Evolutionary conservation across 805 yeast genomes (phyloP).

Genomic region (Kregervanrija pseudodelftensis): DNA sequence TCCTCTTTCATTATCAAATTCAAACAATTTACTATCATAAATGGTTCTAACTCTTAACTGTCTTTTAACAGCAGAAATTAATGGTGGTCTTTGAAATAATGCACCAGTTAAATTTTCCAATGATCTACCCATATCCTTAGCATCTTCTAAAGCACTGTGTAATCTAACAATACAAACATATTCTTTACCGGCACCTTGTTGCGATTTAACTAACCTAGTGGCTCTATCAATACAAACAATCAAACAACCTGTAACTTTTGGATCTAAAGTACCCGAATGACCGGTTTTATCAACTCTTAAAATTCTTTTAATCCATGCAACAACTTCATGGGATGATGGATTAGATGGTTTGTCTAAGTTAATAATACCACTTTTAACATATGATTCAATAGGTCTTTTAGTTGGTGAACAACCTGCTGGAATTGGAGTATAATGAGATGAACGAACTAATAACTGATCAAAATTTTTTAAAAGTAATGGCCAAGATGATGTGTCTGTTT

Average conservation of each 20-base stretch:
- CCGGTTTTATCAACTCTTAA: constrained; percentile 96
- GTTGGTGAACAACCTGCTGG: constrained; percentile 93
- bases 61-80: constrained; percentile 97
- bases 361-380: constrained; percentile 91
- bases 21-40: constrained; percentile 91
- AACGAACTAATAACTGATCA: constrained; percentile 89
- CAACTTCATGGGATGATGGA: constrained; percentile 98
- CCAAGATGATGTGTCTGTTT: constrained; percentile 89
- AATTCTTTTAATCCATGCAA: constrained; percentile 97
- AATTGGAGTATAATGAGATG: constrained; percentile 96
- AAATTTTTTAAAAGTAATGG: constrained; percentile 89
- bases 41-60: constrained; percentile 97
- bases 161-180: constrained; percentile 95
- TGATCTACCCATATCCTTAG: constrained; percentile 75
- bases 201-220: constrained; percentile 94
- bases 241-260: constrained; percentile 93
- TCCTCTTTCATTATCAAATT: constrained; percentile 94
- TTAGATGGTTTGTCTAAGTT: constrained; percentile 97
- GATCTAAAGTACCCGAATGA: constrained; percentile 98
- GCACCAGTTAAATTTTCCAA: constrained; percentile 98
- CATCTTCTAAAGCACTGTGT: constrained; percentile 88
- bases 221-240: constrained; percentile 98
- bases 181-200: constrained; percentile 99
- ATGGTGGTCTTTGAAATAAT: constrained; percentile 97
- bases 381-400: constrained; percentile 86